Base-by-base conservation (phyloP, 768 basidiomycete genomes). In the Naematelia encephala region DNA sequence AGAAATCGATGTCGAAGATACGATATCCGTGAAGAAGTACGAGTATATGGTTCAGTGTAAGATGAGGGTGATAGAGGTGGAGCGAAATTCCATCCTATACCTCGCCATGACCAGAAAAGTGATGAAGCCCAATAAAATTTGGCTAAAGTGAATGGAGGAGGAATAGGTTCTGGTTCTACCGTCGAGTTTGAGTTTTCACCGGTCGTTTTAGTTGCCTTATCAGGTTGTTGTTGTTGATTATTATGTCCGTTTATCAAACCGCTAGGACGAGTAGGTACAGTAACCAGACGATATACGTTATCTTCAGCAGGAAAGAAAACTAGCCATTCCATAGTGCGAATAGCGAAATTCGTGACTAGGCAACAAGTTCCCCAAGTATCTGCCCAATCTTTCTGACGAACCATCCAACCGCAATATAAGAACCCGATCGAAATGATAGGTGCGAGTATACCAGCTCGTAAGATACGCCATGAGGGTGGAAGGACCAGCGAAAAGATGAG, bases 81-180 rank as follows among this genome's bases (percentile, higher is more conserved):
- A 21, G 49, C 8, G 14, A 46, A 62, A 47, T 62, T 66, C 64
- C 66, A 67, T 8, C 66, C 66, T 26, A 73, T 60, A 26, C 72
- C 69, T 10, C 72, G 52, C 1, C 52, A 53, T 2, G 69, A 68
- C 57, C 65, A 69, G 45, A 50, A 65, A 10, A 68, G 56, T 13
- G 58, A 58, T 10, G 23, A 29, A 1, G 65, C 60, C 72, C 72
- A 73, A 22, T 52, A 59, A 16, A 73, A 48, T 45, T 73, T 73
- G 12, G 64, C 63, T 25, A 58, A 39, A 0, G 67, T 73, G 51
- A 58, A 61, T 10, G 60, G 66, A 4, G 45, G 53, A 4, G 71
- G 69, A 29, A 73, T 51, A 8, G 64, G 63, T 49, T 73, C 71
- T 10, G 62, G 28, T 23, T 19, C 26, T 50, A 16, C 22, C 8